These are phyloP conservation scores for Chrysoporthe puriensis DNA, from an alignment of 2,329 filamentous ascomycete species.

Conservation along the genomic window DNA sequence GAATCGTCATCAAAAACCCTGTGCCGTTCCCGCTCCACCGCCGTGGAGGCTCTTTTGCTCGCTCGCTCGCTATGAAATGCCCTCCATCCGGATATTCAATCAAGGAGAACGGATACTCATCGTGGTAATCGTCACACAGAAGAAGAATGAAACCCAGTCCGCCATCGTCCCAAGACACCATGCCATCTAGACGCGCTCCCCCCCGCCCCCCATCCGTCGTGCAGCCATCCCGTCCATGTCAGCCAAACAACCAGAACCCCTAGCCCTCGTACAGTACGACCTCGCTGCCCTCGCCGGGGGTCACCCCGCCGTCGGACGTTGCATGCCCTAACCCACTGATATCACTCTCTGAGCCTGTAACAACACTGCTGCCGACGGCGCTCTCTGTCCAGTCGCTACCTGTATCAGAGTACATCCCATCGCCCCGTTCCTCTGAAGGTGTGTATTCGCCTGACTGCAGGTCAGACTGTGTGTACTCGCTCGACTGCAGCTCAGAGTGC, in stretches of 20 bases:
- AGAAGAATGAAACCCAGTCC: background rate
- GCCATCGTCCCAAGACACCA: background rate
- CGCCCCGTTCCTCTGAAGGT: slow-evolving; percentile 30
- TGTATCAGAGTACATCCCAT: slow-evolving; percentile 39
- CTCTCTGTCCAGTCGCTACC: slow-evolving; percentile 56
- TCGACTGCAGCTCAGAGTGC: slow-evolving; percentile 10
- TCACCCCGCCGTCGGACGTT: slow-evolving; percentile 19
- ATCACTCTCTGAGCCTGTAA: slow-evolving; percentile 32
- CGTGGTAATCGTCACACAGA: slow-evolving; percentile 2
- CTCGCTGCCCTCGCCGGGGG: slow-evolving; percentile 28
- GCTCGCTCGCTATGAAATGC: slow-evolving; percentile 3
- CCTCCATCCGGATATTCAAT: background rate
- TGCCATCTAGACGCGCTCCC: background rate
- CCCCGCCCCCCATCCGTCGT: background rate
- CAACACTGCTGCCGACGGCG: slow-evolving; percentile 35
- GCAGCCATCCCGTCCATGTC: background rate
- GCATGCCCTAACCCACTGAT: slow-evolving; percentile 18
- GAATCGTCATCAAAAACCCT: background rate
- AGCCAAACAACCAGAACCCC: background rate
- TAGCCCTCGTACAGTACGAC: slow-evolving; percentile 31
- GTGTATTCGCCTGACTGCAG: slow-evolving; percentile 3
- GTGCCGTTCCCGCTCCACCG: background rate
- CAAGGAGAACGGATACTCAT: background rate
- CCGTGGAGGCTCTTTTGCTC: background rate
- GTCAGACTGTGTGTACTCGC: slow-evolving; percentile 26